Evolutionary conservation across 2,329 filamentous ascomycete species (phyloP).

Genomic region (Epichloe festucae): DNA sequence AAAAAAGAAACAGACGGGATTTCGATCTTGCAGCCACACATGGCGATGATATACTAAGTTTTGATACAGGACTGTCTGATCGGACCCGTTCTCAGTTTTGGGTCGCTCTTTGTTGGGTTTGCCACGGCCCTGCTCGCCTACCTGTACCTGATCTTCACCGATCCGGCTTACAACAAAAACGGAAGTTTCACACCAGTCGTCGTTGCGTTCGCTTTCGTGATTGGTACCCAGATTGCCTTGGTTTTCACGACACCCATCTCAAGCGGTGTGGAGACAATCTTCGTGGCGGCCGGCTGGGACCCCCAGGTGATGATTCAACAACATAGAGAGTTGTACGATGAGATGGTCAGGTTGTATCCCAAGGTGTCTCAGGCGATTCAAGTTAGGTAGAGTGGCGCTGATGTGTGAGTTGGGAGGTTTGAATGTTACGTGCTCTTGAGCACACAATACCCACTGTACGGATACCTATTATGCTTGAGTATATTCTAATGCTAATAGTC

Average conservation of each 20-base stretch:
- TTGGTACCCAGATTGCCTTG: slow-evolving; percentile 80
- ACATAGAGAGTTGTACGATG: slow-evolving; percentile 73
- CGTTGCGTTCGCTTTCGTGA: slow-evolving; percentile 75
- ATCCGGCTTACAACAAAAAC: slow-evolving; percentile 61
- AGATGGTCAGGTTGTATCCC: slow-evolving; percentile 72
- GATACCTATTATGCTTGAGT: not conserved
- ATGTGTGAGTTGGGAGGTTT: not conserved
- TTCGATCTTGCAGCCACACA: no score
- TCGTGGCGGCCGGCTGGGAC: slow-evolving; percentile 63
- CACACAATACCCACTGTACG: not conserved
- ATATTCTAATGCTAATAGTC: not conserved
- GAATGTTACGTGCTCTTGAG: not conserved
- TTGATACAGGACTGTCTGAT: slow-evolving; percentile 56
- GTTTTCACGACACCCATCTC: slow-evolving; percentile 80
- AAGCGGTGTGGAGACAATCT: slow-evolving; percentile 84
- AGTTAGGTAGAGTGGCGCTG: slow-evolving; percentile 4
- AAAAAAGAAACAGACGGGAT: no score
- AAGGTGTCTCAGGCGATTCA: slow-evolving; percentile 66
- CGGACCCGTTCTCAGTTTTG: slow-evolving; percentile 61
- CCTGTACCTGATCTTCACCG: slow-evolving; percentile 72
- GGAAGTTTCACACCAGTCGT: slow-evolving; percentile 63
- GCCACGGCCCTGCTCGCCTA: slow-evolving; percentile 71
- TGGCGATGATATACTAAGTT: slow-evolving; percentile 2
- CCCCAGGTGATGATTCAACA: slow-evolving; percentile 63
- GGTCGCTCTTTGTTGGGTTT: slow-evolving; percentile 72